Evolutionary conservation across 2,329 filamentous ascomycete genomes (phyloP), one percentile per base, ranked within the genome.

Genomic region (Penicillium sp.): DNA sequence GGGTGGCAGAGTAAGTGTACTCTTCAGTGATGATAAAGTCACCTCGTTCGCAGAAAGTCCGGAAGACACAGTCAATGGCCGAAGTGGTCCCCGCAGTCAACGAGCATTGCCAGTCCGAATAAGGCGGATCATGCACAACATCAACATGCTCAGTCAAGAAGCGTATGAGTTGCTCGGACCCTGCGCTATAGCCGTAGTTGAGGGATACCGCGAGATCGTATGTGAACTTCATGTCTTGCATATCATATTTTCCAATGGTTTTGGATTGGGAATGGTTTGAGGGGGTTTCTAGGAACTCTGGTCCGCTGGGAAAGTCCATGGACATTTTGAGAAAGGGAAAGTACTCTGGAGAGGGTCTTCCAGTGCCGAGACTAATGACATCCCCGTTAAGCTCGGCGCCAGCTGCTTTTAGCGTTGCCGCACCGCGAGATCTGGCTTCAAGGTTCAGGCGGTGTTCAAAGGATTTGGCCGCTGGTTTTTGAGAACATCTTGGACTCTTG

Each of bases 71-170:
- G 68, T 96, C 92, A 48, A 93, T 80, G 0, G 89, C 88, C 13
- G 86, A 90, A 1, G 92, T 96, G 72, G 86, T 92, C 50, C 92
- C 92, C 43, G 92, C 84, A 3, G 86, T 91, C 77, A 95, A 83
- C 54, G 86, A 86, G 66, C 89, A 88, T 57, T 83, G 81, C 92
- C 92, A 96, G 77, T 96, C 29, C 3, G 39, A 26, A 19, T 59
- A 96, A 0, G 89, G 90, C 11, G 92, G 91, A 55, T 84, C 80
- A 73, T 89, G 89, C n/a, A 93, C 84, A 52, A 96, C 84, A 70
- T 96, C 91, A 0, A 91, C 93, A 76, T 96, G 92, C 79, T 96
- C 92, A 0, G 91, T 93, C 53, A 96, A 81, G 78, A 89, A 96
- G 57, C 92, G 86, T 61, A 96, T 78, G 72, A 96, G 81, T 76